Conservation (phyloP, 2,329 filamentous ascomycete species). For the Aspergillus piperis region DNA sequence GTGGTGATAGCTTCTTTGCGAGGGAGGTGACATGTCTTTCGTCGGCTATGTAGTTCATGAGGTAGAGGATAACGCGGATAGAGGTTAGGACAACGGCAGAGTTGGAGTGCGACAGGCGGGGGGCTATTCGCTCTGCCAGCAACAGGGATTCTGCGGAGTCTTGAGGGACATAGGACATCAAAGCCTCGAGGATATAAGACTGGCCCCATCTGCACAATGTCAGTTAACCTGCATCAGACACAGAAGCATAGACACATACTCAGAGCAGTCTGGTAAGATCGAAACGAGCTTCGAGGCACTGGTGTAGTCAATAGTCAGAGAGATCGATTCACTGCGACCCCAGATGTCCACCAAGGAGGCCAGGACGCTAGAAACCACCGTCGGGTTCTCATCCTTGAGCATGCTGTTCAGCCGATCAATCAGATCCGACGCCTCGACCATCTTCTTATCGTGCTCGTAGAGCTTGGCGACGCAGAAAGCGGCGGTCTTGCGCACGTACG, state of each 20-base stretch:
- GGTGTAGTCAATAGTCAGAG: constrained; percentile 94
- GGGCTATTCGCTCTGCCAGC: constrained; percentile 88
- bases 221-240: constrained; percentile 11
- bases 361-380: constrained; percentile 90
- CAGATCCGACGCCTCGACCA: constrained; percentile 87
- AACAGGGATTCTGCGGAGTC: constrained; percentile 84
- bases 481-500: constrained; percentile 96
- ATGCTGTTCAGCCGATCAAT: constrained; percentile 89
- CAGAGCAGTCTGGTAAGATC: constrained; percentile 93
- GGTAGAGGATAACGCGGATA: constrained; percentile 91
- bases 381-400: constrained; percentile 93
- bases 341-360: constrained; percentile 95
- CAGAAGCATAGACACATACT: constrained; percentile 60
- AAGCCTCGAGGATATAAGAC: constrained; percentile 94
- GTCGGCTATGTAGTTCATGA: constrained; percentile 98
- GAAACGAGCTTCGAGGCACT: constrained; percentile 98
- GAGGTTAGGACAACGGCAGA: constrained; percentile 95
- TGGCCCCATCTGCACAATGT: constrained; percentile 77
- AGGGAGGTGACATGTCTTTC: constrained; percentile 83
- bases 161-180: constrained; percentile 97
- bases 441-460: constrained; percentile 89
- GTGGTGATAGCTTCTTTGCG: constrained; percentile 90
- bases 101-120: constrained; percentile 95
- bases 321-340: constrained; percentile 96
- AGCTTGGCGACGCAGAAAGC: constrained; percentile 96